A percentile compares a stretch with the other conserved stretches of the same genome.
phyloP scores from a whole-genome alignment of 257 asterid genomes.

The Solanum peruvianum region DNA sequence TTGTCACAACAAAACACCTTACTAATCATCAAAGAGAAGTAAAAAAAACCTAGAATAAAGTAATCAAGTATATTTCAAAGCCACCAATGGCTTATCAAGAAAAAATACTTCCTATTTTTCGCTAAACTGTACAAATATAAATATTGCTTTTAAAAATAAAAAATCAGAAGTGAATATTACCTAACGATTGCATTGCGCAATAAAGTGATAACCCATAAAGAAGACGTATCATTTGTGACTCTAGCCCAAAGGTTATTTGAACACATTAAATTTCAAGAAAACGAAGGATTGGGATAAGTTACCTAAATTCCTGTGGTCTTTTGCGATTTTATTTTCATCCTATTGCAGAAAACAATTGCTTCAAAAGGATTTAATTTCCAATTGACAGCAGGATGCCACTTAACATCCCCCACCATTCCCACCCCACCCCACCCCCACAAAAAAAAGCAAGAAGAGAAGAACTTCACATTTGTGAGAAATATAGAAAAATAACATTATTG shows the following conservation, averaged over 20 bases:
- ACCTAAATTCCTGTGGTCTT: background rate
- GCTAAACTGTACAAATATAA: background rate
- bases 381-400: background rate
- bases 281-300: background rate
- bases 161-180: background rate
- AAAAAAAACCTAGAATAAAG: background rate
- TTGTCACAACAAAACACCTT: background rate
- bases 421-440: background rate
- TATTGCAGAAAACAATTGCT: background rate
- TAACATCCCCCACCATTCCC: background rate
- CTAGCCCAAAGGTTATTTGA: background rate
- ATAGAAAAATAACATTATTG: too few relatives aligned
- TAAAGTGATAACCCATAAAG: background rate
- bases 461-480: too few relatives aligned
- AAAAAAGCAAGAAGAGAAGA: too few relatives aligned
- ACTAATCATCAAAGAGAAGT: background rate
- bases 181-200: background rate
- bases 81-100: background rate
- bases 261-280: background rate
- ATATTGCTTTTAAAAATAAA: background rate
- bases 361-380: background rate
- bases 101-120: background rate
- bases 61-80: background rate
- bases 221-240: background rate
- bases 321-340: background rate